Evolutionary conservation across 2,329 filamentous ascomycete species (phyloP).

Genomic region (Plenodomus lindquistii): DNA sequence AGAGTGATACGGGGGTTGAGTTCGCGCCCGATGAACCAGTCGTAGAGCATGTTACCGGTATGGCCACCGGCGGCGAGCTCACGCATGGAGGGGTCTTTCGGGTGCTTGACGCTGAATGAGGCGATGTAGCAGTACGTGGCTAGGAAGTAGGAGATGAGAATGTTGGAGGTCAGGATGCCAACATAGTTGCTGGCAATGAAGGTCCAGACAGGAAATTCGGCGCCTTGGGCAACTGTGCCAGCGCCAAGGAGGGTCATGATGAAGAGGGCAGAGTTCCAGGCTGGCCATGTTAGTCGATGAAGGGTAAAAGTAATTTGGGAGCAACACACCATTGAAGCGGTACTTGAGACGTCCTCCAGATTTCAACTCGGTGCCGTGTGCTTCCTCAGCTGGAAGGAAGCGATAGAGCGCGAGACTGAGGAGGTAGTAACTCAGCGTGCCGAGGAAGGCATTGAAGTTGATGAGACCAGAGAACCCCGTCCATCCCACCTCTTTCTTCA

Average conservation of each 20-base stretch:
- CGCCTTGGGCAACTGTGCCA: slow-evolving; percentile 76
- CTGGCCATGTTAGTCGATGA: slow-evolving; percentile 50
- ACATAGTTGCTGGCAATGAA: slow-evolving; percentile 92
- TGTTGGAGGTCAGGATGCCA: slow-evolving; percentile 81
- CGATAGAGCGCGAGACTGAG: slow-evolving; percentile 75
- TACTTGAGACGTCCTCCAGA: slow-evolving; percentile 79
- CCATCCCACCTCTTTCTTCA: slow-evolving; percentile 85
- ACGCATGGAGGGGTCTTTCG: slow-evolving; percentile 71
- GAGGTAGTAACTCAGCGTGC: slow-evolving; percentile 75
- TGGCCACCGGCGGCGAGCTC: slow-evolving; percentile 82
- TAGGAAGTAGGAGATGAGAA: slow-evolving; percentile 73
- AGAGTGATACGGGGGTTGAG: slow-evolving; percentile 84
- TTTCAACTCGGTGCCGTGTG: slow-evolving; percentile 70
- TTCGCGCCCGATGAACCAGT: slow-evolving; percentile 96
- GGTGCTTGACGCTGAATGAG: slow-evolving; percentile 76
- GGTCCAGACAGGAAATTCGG: slow-evolving; percentile 85
- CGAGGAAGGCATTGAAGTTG: slow-evolving; percentile 70
- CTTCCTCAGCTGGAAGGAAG: slow-evolving; percentile 73
- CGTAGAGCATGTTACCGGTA: slow-evolving; percentile 84
- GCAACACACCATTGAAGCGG: slow-evolving; percentile 63
- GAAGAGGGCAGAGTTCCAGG: slow-evolving; percentile 73
- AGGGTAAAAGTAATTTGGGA: background rate
- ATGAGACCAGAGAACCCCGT: slow-evolving; percentile 73
- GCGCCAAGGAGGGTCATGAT: slow-evolving; percentile 72
- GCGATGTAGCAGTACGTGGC: slow-evolving; percentile 79